Evolutionary conservation across 371 early-diverging fungal genomes (phyloP).

Genomic region (Mucor irregularis): DNA sequence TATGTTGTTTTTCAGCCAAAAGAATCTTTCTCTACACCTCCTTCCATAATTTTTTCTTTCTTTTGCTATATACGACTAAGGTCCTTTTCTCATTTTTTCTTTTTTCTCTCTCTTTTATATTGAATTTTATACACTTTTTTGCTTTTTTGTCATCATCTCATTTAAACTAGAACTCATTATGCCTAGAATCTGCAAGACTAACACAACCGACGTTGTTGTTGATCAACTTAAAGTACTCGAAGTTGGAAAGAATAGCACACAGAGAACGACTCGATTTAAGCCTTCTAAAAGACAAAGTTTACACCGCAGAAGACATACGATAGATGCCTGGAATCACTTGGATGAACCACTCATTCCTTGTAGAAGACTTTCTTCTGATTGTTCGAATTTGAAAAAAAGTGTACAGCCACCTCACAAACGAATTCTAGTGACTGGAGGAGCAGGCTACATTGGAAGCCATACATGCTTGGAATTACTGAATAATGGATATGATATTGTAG

Average conservation of each 20-base stretch:
- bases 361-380: slow-evolving; percentile 13
- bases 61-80: no score
- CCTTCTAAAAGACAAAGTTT: slow-evolving; percentile 3
- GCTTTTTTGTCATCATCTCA: neutral
- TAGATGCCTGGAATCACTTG: slow-evolving; percentile 23
- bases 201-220: slow-evolving; percentile 11
- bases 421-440: slow-evolving; percentile 87
- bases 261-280: slow-evolving; percentile 8
- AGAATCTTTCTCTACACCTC: no score
- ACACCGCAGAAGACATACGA: slow-evolving; percentile 21
- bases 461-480: slow-evolving; percentile 79
- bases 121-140: neutral
- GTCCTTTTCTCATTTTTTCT: no score
- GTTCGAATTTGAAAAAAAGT: slow-evolving; percentile 13
- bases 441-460: slow-evolving; percentile 92
- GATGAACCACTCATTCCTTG: slow-evolving; percentile 13
- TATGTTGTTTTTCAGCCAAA: no score
- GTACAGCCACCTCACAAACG: slow-evolving; percentile 32
- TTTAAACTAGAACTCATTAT: neutral
- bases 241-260: neutral
- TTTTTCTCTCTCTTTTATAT: no score
- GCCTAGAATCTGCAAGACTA: slow-evolving; percentile 23
- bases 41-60: no score
- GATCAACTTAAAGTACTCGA: slow-evolving; percentile 26
- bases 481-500: slow-evolving; percentile 72